Evolutionary conservation across 768 basidiomycete species (phyloP).

Genomic region (Cubamyces lactineus): DNA sequence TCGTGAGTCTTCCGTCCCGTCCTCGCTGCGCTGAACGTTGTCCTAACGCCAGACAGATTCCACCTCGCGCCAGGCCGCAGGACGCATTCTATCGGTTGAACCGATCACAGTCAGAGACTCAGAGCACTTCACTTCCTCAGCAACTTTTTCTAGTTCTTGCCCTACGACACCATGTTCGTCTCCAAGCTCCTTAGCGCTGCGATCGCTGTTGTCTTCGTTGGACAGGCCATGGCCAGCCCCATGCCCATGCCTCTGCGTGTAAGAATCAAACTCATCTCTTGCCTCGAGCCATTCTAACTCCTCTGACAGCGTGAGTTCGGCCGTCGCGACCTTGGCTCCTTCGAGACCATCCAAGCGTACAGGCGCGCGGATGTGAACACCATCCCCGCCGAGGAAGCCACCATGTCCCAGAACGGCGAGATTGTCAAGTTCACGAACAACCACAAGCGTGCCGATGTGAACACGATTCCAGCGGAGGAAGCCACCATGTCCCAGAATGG

Average conservation of each 20-base stretch:
- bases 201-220: slow-evolving; percentile 47
- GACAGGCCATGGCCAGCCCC: slow-evolving; percentile 45
- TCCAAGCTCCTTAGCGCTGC: slow-evolving; percentile 45
- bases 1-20: slow-evolving; percentile 22
- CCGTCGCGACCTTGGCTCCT: slow-evolving; percentile 36
- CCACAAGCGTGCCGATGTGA: slow-evolving; percentile 31
- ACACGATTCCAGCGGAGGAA: slow-evolving; percentile 38
- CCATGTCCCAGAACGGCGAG: slow-evolving; percentile 24
- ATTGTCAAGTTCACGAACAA: slow-evolving; percentile 23
- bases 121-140: slow-evolving; percentile 27
- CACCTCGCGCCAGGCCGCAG: slow-evolving; percentile 38
- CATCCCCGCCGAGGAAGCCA: slow-evolving; percentile 31
- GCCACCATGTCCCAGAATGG: slow-evolving; percentile 39
- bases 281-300: background rate
- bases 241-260: slow-evolving; percentile 48
- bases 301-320: slow-evolving; percentile 29
- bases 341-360: slow-evolving; percentile 50
- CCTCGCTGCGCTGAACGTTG: background rate
- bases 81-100: slow-evolving; percentile 35
- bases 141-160: slow-evolving; percentile 26
- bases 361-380: slow-evolving; percentile 34
- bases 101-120: slow-evolving; percentile 31
- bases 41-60: slow-evolving; percentile 12
- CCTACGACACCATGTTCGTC: slow-evolving; percentile 47
- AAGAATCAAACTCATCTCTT: slow-evolving; percentile 17